These are phyloP conservation scores for Cairneyella variabilis DNA, from an alignment of 495 filamentous ascomycete genomes.

Conservation along the genomic window DNA sequence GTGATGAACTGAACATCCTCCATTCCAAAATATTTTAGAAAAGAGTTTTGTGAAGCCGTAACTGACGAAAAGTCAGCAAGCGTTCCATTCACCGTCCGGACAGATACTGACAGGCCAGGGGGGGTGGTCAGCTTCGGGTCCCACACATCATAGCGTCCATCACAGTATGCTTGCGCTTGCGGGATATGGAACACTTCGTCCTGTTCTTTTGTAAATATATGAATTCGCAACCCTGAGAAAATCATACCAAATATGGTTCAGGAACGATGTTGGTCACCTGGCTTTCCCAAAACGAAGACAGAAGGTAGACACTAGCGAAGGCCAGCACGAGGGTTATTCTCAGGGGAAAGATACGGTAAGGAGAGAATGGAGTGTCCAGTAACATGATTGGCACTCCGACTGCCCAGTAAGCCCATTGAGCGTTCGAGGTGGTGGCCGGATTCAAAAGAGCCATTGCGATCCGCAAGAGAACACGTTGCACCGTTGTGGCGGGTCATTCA, in stretches of 20 bases:
- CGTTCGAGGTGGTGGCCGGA: no score
- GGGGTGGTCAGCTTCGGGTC: slow-evolving; percentile 97
- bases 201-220: slow-evolving; percentile 33
- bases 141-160: slow-evolving; percentile 71
- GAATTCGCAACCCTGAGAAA: background rate
- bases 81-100: background rate
- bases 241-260: slow-evolving; percentile 74
- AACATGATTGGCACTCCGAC: no score
- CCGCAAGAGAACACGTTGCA: no score
- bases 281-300: slow-evolving; percentile 31
- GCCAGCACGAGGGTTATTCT: background rate
- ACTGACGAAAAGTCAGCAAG: slow-evolving; percentile 28
- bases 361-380: background rate
- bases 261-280: slow-evolving; percentile 51
- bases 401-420: no score
- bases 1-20: slow-evolving; percentile 39
- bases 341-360: background rate
- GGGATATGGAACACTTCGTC: slow-evolving; percentile 96
- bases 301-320: background rate
- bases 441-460: no score
- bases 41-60: slow-evolving; percentile 52
- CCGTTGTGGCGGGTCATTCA: no score
- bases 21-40: slow-evolving; percentile 25
- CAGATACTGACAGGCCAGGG: slow-evolving; percentile 62
- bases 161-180: slow-evolving; percentile 85